A percentile compares a stretch with the other conserved stretches of the same genome.
Conservation (phyloP, 176 grass and related monocot genomes). For the Rhynchospora pubera region DNA sequence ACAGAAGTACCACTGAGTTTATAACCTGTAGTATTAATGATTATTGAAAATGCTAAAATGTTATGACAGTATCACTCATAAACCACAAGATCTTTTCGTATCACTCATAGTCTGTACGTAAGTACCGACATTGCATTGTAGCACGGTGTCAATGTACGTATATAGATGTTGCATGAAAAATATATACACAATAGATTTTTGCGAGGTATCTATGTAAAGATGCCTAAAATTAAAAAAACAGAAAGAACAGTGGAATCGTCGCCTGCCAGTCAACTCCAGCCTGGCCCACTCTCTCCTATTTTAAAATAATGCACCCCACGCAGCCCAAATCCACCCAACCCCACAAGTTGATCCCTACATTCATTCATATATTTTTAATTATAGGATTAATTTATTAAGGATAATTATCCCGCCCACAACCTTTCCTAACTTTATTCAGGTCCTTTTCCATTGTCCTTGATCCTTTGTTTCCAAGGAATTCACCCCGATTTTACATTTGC, state of each 20-base stretch:
- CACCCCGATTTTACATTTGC: neutral
- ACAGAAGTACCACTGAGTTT: neutral
- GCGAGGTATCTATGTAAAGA: slow-evolving; percentile 14
- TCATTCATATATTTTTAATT: neutral
- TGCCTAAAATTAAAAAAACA: neutral
- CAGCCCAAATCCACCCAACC: slow-evolving; percentile 26
- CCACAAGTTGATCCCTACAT: slow-evolving; percentile 5
- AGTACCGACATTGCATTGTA: neutral
- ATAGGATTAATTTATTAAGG: neutral
- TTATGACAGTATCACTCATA: neutral
- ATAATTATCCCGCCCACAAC: slow-evolving; percentile 18
- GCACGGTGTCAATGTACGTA: too few relatives aligned
- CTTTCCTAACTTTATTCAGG: slow-evolving; percentile 14
- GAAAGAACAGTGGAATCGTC: neutral
- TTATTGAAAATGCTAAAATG: neutral
- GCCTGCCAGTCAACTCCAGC: slow-evolving; percentile 21
- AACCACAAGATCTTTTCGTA: neutral
- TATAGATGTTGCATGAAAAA: neutral
- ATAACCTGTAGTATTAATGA: neutral
- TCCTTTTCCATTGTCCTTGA: slow-evolving; percentile 5
- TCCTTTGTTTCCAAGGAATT: neutral
- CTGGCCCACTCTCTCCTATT: slow-evolving; percentile 24
- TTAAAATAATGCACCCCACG: slow-evolving; percentile 15
- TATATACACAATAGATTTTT: neutral
- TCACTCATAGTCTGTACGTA: neutral